phyloP scores from a whole-genome alignment of 1,284 basidiomycete genomes.

The Marasmius oreades region DNA sequence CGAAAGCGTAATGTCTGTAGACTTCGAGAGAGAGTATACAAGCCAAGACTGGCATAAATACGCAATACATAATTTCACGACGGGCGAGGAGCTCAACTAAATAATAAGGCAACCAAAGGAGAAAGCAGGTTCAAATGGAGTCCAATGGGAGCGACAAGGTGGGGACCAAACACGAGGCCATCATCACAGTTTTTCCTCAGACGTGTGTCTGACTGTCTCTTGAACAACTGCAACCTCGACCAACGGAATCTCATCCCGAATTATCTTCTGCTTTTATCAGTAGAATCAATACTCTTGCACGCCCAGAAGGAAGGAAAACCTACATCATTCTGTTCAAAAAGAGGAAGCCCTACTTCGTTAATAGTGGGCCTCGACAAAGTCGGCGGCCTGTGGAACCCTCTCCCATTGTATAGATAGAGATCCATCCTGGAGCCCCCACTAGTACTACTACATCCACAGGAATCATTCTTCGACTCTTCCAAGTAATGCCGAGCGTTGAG shows the following conservation, averaged over 20 bases:
- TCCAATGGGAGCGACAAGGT: too few relatives aligned
- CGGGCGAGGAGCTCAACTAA: too few relatives aligned
- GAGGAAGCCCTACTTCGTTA: background rate
- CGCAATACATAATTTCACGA: too few relatives aligned
- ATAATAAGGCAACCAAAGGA: too few relatives aligned
- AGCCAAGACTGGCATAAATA: too few relatives aligned
- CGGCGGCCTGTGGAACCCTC: background rate
- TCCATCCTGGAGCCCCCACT: too few relatives aligned
- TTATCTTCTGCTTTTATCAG: background rate
- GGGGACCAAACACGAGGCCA: too few relatives aligned
- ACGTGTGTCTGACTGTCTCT: too few relatives aligned
- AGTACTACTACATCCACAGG: background rate
- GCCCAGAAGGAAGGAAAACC: background rate
- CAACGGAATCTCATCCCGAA: background rate
- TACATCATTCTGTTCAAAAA: background rate
- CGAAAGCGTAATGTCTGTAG: too few relatives aligned
- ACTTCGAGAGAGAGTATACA: too few relatives aligned
- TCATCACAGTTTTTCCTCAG: too few relatives aligned
- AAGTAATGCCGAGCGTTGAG: background rate
- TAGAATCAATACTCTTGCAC: background rate
- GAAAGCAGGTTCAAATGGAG: too few relatives aligned
- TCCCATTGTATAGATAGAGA: background rate
- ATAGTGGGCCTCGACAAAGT: background rate
- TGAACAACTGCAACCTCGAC: background rate
- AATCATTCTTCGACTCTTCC: background rate